Evolutionary conservation across 768 basidiomycete species (phyloP).

Genomic region (Gymnopilus junonius): DNA sequence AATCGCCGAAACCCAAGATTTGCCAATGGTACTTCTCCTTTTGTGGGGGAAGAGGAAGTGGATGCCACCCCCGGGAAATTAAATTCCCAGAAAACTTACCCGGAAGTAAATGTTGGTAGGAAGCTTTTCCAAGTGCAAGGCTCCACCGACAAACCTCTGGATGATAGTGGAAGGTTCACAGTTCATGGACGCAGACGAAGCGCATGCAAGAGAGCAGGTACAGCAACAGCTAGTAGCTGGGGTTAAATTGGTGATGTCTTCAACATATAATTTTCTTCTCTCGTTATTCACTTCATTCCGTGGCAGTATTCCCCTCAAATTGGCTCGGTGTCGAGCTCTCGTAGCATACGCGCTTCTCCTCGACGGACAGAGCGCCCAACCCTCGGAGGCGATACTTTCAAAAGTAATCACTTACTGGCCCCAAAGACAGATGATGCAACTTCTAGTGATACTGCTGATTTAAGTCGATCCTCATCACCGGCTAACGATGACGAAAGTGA

Average conservation of each 20-base stretch:
- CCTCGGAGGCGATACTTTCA: slow-evolving; percentile 45
- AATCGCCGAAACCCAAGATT: slow-evolving; percentile 34
- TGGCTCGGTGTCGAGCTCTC: slow-evolving; percentile 62
- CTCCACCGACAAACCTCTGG: slow-evolving; percentile 37
- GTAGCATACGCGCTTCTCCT: slow-evolving; percentile 73
- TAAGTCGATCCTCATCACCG: slow-evolving; percentile 48
- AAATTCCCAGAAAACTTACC: slow-evolving; percentile 41
- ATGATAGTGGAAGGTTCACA: slow-evolving; percentile 69
- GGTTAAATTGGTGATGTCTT: slow-evolving; percentile 63
- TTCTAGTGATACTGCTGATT: slow-evolving; percentile 42
- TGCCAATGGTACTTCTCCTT: slow-evolving; percentile 16
- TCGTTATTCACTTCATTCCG: slow-evolving; percentile 9
- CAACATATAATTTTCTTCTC: neutral
- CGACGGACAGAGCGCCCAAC: slow-evolving; percentile 55
- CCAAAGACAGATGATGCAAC: slow-evolving; percentile 47
- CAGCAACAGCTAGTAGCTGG: slow-evolving; percentile 83
- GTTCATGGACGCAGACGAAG: slow-evolving; percentile 90
- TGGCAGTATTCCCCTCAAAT: slow-evolving; percentile 64
- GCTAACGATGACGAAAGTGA: slow-evolving; percentile 62
- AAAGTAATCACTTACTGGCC: slow-evolving; percentile 44
- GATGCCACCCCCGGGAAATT: slow-evolving; percentile 64
- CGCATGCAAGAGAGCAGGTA: slow-evolving; percentile 82
- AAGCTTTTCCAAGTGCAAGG: slow-evolving; percentile 32
- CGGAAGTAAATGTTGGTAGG: slow-evolving; percentile 31
- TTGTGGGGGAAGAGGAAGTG: slow-evolving; percentile 49